Base-by-base conservation (phyloP, 169 alveolate genomes). In the Plasmodium coatneyi region DNA sequence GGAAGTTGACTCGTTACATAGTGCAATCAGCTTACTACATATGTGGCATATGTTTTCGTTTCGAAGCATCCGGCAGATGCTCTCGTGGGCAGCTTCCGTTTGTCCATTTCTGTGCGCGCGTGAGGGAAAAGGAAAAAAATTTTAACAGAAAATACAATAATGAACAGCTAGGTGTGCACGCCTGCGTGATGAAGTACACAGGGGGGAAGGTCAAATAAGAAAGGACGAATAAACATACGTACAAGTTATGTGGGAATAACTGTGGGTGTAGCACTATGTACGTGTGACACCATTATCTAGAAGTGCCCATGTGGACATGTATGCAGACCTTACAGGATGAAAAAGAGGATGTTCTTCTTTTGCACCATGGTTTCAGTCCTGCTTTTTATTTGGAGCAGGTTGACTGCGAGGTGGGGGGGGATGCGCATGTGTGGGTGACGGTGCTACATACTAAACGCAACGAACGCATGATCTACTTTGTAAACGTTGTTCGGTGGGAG, bases 311-410 rank as follows among this genome's bases (percentile, higher is more conserved):
- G n/a, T 71, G 36, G 30, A 66, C 36, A 25, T 6, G 39, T n/a
- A 32, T 16, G 46, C 78, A 70, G 10, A 10, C 4, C 84, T 34
- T 84, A 84, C 92, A 84, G 36, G 34, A 84, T 34, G 39, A 72
- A 72, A 74, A 49, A 28, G 66, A 36, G 25, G n/a, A 84, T 84
- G 9, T 84, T 22, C 80, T 76, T 84, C 66, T 74, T 84, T 25
- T 84, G 92, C 80, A 28, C 80, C 28, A 32, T 49, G 28, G 66
- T 74, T 72, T 84, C 92, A 52, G 78, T 84, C 32, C 84, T 72
- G 43, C 60, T 84, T 72, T 84, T 84, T 46, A 46, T 84, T 49
- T 71, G 80, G 12, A 84, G 84, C 80, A 84, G 70, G 66, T 72
- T 84, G 25, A 84, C 92, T 84, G 52, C 16, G 28, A 49, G 54